Conservation (phyloP, 257 asterid species). For the Voacanga thouarsii region DNA sequence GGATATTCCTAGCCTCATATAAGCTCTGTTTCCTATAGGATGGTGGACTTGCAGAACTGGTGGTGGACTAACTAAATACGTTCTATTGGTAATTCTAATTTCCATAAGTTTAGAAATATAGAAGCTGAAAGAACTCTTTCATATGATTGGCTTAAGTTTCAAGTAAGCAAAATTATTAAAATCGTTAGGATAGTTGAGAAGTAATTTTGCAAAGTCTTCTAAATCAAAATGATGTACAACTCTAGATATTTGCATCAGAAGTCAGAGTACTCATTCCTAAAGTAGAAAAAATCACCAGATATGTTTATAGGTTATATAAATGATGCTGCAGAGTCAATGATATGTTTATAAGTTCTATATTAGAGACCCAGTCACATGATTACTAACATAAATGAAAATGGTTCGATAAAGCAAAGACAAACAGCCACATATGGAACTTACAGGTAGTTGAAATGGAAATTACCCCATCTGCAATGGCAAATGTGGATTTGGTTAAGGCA, state of each 20-base stretch:
- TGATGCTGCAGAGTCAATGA: background rate
- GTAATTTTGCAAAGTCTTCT: background rate
- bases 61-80: background rate
- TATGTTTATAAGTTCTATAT: too few relatives aligned
- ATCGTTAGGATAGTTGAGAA: background rate
- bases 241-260: background rate
- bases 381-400: background rate
- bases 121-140: background rate
- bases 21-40: background rate
- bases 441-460: constrained; percentile 65
- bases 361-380: background rate
- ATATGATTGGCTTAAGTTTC: background rate
- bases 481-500: constrained; percentile 26
- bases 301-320: background rate
- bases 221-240: background rate
- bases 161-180: background rate
- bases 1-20: background rate
- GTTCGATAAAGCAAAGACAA: background rate
- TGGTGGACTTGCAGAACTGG: background rate
- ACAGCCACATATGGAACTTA: constrained; percentile 30
- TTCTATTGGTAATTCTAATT: background rate
- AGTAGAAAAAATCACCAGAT: background rate
- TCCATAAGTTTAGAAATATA: background rate
- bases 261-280: background rate
- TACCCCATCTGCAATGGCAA: constrained; percentile 62